Base-by-base conservation (phyloP, 306 rosid species). In the Sicyos edulis region DNA sequence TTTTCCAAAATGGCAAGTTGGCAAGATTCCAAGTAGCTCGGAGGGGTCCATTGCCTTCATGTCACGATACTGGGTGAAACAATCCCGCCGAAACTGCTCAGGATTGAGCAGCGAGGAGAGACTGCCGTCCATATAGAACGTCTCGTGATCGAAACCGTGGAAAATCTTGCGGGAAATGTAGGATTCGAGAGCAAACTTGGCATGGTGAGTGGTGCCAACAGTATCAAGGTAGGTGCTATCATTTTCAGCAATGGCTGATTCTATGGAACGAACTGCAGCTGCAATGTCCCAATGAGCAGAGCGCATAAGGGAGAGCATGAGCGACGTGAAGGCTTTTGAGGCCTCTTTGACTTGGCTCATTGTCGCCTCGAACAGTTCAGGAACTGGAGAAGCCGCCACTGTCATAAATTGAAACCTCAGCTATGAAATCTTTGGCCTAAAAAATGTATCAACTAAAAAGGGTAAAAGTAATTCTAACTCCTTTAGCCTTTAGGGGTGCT, bases 41-140 rank as follows among this genome's bases (percentile, higher is more conserved):
- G 83, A 16, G 14, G 96, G 96, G 60, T 90, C 96, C 97, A 93
- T 93, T 77, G 89, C 86, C 82, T 86, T 90, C 95, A 93, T 84
- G 77, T 93, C 98, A 21, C 82, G 79, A 76, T 84, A 93, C 63
- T 89, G 98, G 14, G 90, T 75, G 79, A 82, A 93, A 85, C 97
- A 93, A 71, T 91, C 95, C 0, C 88, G 91, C 19, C 89, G 90
- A 78, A 84, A 87, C 85, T 93, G 96, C 10, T 88, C 97, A 1
- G 96, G 98, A 58, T 90, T 87, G 72, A 93, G 87, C 29, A 93
- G 93, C 62, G 97, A 90, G 52, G 96, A 87, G 70, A 88, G 93
- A 85, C 97, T 92, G 11, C 97, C 96, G 56, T 90, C 98, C 91
- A 93, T 93, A 82, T 88, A 87, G 81, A 90, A 93, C 21, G 96